Evolutionary conservation across 768 basidiomycete species (phyloP).

Genomic region (Hysterangium stoloniferum): DNA sequence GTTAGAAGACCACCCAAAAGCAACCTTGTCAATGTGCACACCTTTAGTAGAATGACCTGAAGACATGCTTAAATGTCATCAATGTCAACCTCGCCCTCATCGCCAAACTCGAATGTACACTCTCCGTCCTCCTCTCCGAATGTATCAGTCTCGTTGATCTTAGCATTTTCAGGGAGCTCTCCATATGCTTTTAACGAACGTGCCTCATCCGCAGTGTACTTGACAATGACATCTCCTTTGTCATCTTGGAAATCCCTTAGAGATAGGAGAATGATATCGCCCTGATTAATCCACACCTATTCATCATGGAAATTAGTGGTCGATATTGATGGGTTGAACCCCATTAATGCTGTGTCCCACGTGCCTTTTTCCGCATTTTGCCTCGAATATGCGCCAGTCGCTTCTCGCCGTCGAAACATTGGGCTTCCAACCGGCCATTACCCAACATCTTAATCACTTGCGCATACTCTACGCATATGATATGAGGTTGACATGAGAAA

Average conservation of each 20-base stretch:
- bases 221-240: constrained; percentile 98
- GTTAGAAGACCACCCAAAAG: not conserved
- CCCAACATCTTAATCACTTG: constrained; percentile 99
- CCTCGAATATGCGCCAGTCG: constrained; percentile 96
- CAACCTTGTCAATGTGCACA: not conserved
- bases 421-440: constrained; percentile 92
- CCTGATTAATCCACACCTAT: constrained; percentile 99
- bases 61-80: constrained; percentile 62
- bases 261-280: constrained; percentile 91
- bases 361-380: constrained; percentile 98
- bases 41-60: not conserved
- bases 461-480: constrained; percentile 63
- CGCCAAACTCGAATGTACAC: constrained; percentile 85
- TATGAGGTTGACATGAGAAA: too few species aligned
- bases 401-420: constrained; percentile 98
- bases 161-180: constrained; percentile 92
- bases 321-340: not conserved
- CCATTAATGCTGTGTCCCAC: constrained; percentile 17
- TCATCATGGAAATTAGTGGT: not conserved
- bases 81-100: constrained; percentile 83
- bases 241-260: constrained; percentile 98
- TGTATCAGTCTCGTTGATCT: constrained; percentile 94
- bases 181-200: constrained; percentile 93
- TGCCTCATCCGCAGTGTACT: constrained; percentile 95
- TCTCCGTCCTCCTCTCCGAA: constrained; percentile 89